These are phyloP conservation scores for Globisporangium ultimum DNA, from an alignment of 352 stramenopile species.

Conservation along the genomic window DNA sequence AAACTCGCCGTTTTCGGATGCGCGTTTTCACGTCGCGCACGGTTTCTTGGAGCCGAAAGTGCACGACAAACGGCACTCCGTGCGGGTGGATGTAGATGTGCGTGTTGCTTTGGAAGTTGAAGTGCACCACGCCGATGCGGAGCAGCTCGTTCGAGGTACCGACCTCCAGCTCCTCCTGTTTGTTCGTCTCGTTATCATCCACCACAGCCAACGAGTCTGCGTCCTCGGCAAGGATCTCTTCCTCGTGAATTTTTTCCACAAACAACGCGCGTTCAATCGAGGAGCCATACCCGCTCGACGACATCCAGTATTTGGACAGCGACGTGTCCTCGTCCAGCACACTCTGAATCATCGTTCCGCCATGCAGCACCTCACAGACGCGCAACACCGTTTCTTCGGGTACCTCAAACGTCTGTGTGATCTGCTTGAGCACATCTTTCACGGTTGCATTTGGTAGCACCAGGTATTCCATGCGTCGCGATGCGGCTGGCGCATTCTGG, in stretches of 20 bases:
- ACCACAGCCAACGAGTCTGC: not conserved
- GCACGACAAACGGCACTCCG: slow-evolving; percentile 61
- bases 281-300: slow-evolving; percentile 18
- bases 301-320: slow-evolving; percentile 53
- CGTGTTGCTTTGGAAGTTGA: slow-evolving; percentile 55
- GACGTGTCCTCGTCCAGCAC: slow-evolving; percentile 34
- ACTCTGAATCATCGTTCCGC: slow-evolving; percentile 47
- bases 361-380: slow-evolving; percentile 58
- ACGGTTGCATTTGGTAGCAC: slow-evolving; percentile 52
- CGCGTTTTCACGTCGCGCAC: slow-evolving; percentile 65
- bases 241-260: slow-evolving; percentile 45
- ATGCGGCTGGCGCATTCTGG: slow-evolving; percentile 19
- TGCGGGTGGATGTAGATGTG: slow-evolving; percentile 75
- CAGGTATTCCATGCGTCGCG: slow-evolving; percentile 58
- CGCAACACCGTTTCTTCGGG: slow-evolving; percentile 35
- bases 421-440: slow-evolving; percentile 43
- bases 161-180: slow-evolving; percentile 8
- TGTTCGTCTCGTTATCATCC: not conserved
- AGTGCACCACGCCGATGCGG: slow-evolving; percentile 67
- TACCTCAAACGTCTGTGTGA: slow-evolving; percentile 43
- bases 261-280: slow-evolving; percentile 48
- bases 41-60: slow-evolving; percentile 64
- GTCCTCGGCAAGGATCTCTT: slow-evolving; percentile 17
- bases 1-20: slow-evolving; percentile 52
- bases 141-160: slow-evolving; percentile 30